Percentiles rank a stretch among this genome's conserved stretches.
Conservation (phyloP, 2,329 filamentous ascomycete species). For the Aspergillus sp. region DNA sequence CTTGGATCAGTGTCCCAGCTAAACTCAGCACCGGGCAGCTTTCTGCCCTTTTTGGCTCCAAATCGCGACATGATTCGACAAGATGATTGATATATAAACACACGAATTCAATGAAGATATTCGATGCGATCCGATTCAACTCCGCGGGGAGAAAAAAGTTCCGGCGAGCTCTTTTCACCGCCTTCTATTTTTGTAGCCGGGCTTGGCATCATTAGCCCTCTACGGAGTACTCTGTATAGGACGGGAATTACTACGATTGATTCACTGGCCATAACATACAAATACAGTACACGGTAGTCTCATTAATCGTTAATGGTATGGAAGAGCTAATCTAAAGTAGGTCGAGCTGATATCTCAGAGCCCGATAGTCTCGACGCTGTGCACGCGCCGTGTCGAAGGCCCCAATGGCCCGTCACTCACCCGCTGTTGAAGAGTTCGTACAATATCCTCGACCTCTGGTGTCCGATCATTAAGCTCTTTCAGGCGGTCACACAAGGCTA, state of each 20-base stretch:
- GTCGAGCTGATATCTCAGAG: slow-evolving; percentile 14
- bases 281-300: neutral
- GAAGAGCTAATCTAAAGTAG: neutral
- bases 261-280: neutral
- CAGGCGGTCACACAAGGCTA: slow-evolving; percentile 40
- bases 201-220: neutral
- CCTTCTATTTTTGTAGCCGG: slow-evolving; percentile 3
- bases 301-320: slow-evolving; percentile 2
- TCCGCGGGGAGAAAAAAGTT: slow-evolving; percentile 12
- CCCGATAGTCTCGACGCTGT: slow-evolving; percentile 30
- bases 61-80: slow-evolving; percentile 28
- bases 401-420: slow-evolving; percentile 37
- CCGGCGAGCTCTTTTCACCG: slow-evolving; percentile 16
- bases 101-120: neutral
- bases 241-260: no score
- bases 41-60: slow-evolving; percentile 30
- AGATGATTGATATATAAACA: neutral
- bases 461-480: slow-evolving; percentile 25
- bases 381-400: slow-evolving; percentile 22
- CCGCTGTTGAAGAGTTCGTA: slow-evolving; percentile 32
- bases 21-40: slow-evolving; percentile 35
- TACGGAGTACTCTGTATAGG: no score
- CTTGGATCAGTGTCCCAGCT: slow-evolving; percentile 33
- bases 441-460: slow-evolving; percentile 32
- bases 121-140: neutral